phyloP scores from a whole-genome alignment of 192 early-diverging fungal genomes.

The Gamsiella multidivaricata region DNA sequence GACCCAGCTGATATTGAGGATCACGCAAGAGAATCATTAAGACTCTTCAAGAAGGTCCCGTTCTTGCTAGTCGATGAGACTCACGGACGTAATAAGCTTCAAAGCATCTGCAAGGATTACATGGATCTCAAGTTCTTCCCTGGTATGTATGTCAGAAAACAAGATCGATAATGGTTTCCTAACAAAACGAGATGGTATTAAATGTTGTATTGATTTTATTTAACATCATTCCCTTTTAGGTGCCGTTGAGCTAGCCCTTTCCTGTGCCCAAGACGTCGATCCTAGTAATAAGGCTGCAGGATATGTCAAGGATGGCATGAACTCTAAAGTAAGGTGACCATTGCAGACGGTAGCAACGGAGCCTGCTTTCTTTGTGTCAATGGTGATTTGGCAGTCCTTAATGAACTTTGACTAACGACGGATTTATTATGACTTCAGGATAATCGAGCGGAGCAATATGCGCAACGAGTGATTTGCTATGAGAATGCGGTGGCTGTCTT shows the following conservation, averaged over 20 bases:
- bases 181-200: no score
- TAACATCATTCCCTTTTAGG: slow-evolving; percentile 29
- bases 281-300: slow-evolving; percentile 64
- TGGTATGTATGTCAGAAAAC: no score
- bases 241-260: slow-evolving; percentile 64
- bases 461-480: slow-evolving; percentile 35
- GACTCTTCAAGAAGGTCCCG: slow-evolving; percentile 54
- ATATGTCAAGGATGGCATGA: slow-evolving; percentile 67
- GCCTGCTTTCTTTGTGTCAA: no score
- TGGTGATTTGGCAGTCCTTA: no score
- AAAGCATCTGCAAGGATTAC: slow-evolving; percentile 62
- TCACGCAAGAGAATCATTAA: slow-evolving; percentile 58
- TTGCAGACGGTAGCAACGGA: no score
- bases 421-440: slow-evolving; percentile 23
- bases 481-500: slow-evolving; percentile 28
- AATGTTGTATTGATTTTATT: slow-evolving; percentile 4
- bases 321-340: slow-evolving; percentile 58
- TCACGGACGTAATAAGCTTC: slow-evolving; percentile 56
- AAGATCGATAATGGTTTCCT: no score
- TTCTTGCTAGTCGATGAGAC: slow-evolving; percentile 59
- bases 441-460: slow-evolving; percentile 29
- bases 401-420: no score
- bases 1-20: slow-evolving; percentile 58
- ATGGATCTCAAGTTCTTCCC: slow-evolving; percentile 55
- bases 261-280: slow-evolving; percentile 67